These are phyloP conservation scores for Polymyxa betae DNA, from an alignment of 208 protist species.

Conservation along the genomic window DNA sequence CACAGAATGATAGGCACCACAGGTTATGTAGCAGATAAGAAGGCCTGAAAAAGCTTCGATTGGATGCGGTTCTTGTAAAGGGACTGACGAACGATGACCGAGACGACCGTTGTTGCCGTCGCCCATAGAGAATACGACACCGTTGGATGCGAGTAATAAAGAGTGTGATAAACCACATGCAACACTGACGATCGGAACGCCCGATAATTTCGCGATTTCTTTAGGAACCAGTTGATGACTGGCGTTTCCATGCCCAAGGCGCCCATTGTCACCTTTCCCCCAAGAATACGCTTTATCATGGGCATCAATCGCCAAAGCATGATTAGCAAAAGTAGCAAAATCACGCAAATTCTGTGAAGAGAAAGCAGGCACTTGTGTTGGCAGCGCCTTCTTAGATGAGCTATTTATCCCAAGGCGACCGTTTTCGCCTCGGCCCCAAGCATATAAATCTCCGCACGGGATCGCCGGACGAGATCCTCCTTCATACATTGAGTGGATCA, in stretches of 20 bases:
- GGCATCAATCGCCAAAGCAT: conserved; percentile 2
- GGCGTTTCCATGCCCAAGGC: conserved; percentile 31
- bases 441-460: background rate
- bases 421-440: conserved; percentile 51
- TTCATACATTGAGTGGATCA: background rate
- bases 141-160: background rate
- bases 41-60: background rate
- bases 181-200: background rate
- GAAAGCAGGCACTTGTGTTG: background rate
- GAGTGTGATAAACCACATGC: conserved; percentile 50
- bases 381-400: background rate
- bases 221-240: conserved; percentile 22
- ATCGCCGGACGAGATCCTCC: background rate
- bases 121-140: conserved; percentile 33
- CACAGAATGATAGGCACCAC: conserved; percentile 26
- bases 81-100: background rate
- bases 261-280: conserved; percentile 53
- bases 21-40: background rate
- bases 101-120: conserved; percentile 45
- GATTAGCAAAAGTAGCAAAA: conserved; percentile 20
- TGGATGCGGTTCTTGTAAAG: background rate
- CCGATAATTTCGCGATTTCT: background rate
- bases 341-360: conserved; percentile 9
- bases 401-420: conserved; percentile 27
- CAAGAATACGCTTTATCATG: background rate